Percentiles rank a stretch among this genome's conserved stretches.
Conservation (phyloP, 2,329 filamentous ascomycete genomes). For the Xylariaceae sp. region DNA sequence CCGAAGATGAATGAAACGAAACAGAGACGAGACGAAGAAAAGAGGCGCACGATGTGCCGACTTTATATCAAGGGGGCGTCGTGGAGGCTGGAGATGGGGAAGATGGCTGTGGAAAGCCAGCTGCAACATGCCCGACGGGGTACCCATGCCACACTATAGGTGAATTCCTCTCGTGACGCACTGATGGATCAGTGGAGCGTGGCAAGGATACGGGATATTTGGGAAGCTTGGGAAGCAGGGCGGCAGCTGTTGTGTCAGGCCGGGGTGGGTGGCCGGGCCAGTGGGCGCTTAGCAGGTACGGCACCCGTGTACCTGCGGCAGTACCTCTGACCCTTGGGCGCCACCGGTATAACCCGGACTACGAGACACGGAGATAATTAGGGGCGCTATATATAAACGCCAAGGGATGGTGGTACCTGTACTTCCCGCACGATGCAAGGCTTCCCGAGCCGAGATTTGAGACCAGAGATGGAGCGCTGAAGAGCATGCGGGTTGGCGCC, state of each 20-base stretch:
- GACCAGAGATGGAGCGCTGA: conserved; percentile 14
- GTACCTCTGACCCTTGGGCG: no score
- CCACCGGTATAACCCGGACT: no score
- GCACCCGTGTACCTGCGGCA: not conserved
- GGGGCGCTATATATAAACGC: conserved; percentile 25
- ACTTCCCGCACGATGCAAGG: conserved; percentile 27
- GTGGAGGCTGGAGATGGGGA: no score
- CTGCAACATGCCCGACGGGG: not conserved
- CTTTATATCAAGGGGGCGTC: not conserved
- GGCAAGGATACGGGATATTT: not conserved
- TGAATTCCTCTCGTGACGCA: not conserved
- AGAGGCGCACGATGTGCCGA: no score
- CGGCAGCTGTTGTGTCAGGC: conserved; percentile 3
- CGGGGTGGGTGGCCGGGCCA: conserved; percentile 20
- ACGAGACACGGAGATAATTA: no score
- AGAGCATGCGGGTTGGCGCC: conserved; percentile 11
- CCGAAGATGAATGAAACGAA: not conserved
- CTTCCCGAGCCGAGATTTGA: conserved; percentile 32
- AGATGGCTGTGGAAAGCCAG: no score
- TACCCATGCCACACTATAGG: not conserved
- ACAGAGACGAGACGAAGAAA: not conserved
- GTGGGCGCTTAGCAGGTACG: conserved; percentile 27
- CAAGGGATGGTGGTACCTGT: conserved; percentile 5
- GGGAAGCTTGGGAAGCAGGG: not conserved
- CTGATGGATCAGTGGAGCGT: not conserved